These are phyloP conservation scores for Linnemannia hyalina DNA, from an alignment of 192 early-diverging fungal genomes.

Conservation along the genomic window DNA sequence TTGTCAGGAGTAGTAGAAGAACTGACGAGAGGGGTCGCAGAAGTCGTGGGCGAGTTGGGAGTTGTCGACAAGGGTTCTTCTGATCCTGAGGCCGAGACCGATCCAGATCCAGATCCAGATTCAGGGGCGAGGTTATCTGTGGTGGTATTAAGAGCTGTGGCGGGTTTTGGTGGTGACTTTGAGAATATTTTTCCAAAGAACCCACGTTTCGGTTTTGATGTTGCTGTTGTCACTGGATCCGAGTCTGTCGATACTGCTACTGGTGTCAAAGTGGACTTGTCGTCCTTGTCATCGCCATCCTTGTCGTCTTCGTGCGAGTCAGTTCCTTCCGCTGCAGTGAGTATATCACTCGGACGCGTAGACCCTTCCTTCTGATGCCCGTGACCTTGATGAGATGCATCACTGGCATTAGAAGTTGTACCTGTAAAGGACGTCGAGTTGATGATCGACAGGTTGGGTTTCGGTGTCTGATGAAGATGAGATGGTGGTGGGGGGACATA, in stretches of 20 bases:
- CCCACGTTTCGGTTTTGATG: not conserved
- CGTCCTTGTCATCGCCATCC: not conserved
- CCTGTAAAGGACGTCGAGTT: not conserved
- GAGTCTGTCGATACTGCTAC: not conserved
- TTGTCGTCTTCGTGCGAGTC: not conserved
- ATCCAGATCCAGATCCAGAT: not conserved
- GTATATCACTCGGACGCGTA: not conserved
- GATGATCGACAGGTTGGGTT: not conserved
- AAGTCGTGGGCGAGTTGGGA: slow-evolving; percentile 2
- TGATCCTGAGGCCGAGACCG: not conserved
- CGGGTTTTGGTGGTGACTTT: not conserved
- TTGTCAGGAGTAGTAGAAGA: not conserved
- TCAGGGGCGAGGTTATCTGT: too few relatives aligned
- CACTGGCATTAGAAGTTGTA: not conserved
- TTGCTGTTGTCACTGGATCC: too few relatives aligned
- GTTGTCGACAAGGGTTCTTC: not conserved
- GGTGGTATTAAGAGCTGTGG: not conserved
- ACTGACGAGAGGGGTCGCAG: not conserved
- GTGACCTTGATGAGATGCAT: not conserved
- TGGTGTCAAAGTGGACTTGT: not conserved
- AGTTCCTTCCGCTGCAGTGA: not conserved
- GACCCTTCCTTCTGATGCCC: not conserved
- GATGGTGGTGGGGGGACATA: slow-evolving; percentile 35
- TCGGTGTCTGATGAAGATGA: not conserved
- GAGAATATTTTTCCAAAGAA: not conserved